Conservation (phyloP, 352 stramenopile genomes). For the Phytophthora foliorum region DNA sequence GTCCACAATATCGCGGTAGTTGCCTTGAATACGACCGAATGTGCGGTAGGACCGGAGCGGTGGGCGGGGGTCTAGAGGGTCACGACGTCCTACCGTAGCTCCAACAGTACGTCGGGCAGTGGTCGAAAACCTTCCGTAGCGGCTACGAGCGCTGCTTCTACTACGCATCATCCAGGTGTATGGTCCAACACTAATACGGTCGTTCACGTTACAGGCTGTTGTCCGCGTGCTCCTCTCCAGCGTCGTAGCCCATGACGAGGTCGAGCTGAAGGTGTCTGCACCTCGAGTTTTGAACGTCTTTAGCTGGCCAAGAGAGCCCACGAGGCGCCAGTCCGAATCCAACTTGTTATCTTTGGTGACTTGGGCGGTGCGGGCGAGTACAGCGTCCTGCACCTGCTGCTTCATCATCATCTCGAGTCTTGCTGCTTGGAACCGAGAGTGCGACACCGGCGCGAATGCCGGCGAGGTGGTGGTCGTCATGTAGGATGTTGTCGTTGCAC, state of each 20-base stretch:
- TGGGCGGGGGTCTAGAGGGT: conserved; percentile 18
- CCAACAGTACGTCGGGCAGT: conserved; percentile 24
- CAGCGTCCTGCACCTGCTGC: conserved; percentile 54
- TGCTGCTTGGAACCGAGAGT: conserved; percentile 33
- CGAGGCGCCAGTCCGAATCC: conserved; percentile 52
- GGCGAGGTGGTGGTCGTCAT: conserved; percentile 9
- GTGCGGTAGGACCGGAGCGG: conserved; percentile 54
- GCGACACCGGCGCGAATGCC: conserved; percentile 41
- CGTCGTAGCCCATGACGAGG: conserved; percentile 35
- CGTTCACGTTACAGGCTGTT: conserved; percentile 22
- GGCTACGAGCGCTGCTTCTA: conserved; percentile 22
- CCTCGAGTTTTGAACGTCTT: conserved; percentile 55
- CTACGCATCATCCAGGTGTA: conserved; percentile 16
- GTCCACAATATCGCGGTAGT: conserved; percentile 59
- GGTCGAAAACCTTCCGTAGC: conserved; percentile 4
- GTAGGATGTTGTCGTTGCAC: conserved; percentile 13
- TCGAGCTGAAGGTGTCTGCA: conserved; percentile 36
- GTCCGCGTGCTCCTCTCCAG: conserved; percentile 16
- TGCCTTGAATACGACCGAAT: conserved; percentile 59
- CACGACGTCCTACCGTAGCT: conserved; percentile 7
- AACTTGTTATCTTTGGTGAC: conserved; percentile 31
- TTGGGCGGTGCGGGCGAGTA: conserved; percentile 41
- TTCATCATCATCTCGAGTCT: conserved; percentile 53
- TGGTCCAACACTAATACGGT: conserved; percentile 19
- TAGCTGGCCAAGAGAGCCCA: conserved; percentile 46